These are phyloP conservation scores for Geotrichum bryndzae DNA, from an alignment of 1,139 yeast genomes.

Conservation along the genomic window DNA sequence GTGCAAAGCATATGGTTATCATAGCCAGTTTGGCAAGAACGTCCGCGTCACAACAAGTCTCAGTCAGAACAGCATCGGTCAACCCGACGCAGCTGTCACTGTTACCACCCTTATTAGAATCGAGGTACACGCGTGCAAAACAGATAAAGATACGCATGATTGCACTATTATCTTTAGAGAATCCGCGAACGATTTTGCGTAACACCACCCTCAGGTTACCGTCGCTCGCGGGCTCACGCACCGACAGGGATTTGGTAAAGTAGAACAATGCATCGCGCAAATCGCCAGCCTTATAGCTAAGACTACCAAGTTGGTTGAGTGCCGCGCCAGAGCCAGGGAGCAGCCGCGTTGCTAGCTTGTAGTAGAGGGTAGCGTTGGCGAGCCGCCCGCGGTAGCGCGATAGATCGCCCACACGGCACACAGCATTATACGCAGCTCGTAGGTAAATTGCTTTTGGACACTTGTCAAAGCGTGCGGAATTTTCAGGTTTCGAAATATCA, in stretches of 20 bases:
- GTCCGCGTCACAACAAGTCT: not conserved
- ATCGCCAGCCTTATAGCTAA: conserved; percentile 10
- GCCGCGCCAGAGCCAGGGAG: conserved; percentile 16
- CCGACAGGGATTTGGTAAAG: conserved; percentile 7
- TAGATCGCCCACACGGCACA: conserved; percentile 23
- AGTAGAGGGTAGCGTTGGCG: conserved; percentile 21
- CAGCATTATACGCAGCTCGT: conserved; percentile 5
- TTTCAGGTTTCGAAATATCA: not conserved
- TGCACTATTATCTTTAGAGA: not conserved
- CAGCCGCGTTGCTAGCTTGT: conserved; percentile 19
- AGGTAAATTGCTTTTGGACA: not conserved
- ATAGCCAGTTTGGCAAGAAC: not conserved
- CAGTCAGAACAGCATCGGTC: not conserved
- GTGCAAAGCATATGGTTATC: not conserved
- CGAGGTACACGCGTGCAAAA: not conserved
- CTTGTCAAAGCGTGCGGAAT: not conserved
- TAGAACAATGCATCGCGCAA: conserved; percentile 7
- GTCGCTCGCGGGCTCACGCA: conserved; percentile 2
- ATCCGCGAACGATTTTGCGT: not conserved
- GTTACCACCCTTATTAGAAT: not conserved
- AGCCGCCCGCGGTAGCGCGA: conserved; percentile 20
- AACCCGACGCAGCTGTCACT: not conserved
- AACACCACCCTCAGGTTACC: not conserved
- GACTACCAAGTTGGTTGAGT: conserved; percentile 15
- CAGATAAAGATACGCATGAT: not conserved